A percentile compares a stretch with the other conserved stretches of the same genome.
phyloP scores from a whole-genome alignment of 768 basidiomycete species.

The Multifurca ochricompacta region DNA sequence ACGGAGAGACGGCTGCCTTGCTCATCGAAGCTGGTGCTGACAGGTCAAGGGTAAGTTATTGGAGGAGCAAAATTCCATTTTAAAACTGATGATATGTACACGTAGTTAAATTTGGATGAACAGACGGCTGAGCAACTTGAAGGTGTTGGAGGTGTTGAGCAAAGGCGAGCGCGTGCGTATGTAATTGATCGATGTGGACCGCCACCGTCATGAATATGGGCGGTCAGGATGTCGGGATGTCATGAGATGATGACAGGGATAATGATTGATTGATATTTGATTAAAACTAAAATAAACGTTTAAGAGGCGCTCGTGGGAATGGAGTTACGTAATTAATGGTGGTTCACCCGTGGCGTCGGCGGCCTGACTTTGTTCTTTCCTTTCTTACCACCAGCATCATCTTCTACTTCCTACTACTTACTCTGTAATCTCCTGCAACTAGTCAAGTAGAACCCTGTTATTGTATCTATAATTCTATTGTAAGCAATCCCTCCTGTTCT shows the following conservation, averaged over 20 bases:
- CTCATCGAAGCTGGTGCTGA: conserved; percentile 96
- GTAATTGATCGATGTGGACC: conserved; percentile 64
- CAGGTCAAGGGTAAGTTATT: conserved; percentile 64
- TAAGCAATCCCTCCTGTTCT: conserved; percentile 6
- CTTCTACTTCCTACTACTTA: neutral
- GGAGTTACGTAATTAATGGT: conserved; percentile 7
- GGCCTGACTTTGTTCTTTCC: neutral
- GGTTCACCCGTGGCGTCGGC: neutral
- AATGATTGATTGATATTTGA: too few species aligned
- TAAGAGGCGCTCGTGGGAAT: conserved; percentile 14
- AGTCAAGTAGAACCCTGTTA: conserved; percentile 7
- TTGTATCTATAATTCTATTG: conserved; percentile 18
- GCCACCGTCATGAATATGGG: conserved; percentile 36
- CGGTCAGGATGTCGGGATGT: neutral
- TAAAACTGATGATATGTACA: neutral
- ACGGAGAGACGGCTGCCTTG: conserved; percentile 83
- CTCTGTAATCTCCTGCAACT: conserved; percentile 11
- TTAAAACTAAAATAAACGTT: too few species aligned
- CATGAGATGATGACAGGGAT: too few species aligned
- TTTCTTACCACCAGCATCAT: conserved; percentile 11
- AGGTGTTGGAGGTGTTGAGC: conserved; percentile 88
- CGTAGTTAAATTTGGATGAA: conserved; percentile 73
- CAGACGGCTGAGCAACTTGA: conserved; percentile 82
- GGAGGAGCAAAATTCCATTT: conserved; percentile 4
- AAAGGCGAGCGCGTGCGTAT: conserved; percentile 70